Conservation (phyloP, 495 filamentous ascomycete genomes). For the Rhypophila decipiens region DNA sequence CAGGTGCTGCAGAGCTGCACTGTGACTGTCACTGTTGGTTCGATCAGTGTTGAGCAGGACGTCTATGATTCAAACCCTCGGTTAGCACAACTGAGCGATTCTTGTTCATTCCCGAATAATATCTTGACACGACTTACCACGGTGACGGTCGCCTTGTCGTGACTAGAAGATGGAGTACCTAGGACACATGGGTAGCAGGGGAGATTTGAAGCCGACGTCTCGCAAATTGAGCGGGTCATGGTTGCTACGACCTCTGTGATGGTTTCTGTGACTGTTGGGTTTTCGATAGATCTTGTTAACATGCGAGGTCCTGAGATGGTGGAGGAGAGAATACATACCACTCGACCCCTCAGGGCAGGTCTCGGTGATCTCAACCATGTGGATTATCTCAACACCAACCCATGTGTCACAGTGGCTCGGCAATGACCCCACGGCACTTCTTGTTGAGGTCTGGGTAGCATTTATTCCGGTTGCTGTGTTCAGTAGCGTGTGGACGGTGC, state of each 20-base stretch:
- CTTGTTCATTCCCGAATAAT: too few relatives aligned
- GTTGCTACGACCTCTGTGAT: slow-evolving; percentile 20
- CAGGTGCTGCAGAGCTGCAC: slow-evolving; percentile 24
- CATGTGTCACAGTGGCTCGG: slow-evolving; percentile 18
- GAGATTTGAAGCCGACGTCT: slow-evolving; percentile 23
- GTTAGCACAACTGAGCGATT: too few relatives aligned
- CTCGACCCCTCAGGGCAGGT: slow-evolving; percentile 24
- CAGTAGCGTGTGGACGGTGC: too few relatives aligned
- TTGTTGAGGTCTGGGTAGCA: too few relatives aligned
- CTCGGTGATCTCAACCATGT: slow-evolving; percentile 26
- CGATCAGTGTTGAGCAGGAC: slow-evolving; percentile 14
- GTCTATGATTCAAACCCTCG: too few relatives aligned
- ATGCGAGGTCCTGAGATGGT: not conserved
- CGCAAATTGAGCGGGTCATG: slow-evolving; percentile 31
- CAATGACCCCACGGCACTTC: slow-evolving; percentile 4
- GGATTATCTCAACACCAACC: slow-evolving; percentile 35
- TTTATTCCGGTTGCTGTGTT: too few relatives aligned
- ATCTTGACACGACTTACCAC: slow-evolving; percentile 16
- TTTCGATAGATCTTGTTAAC: not conserved
- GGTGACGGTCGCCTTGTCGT: slow-evolving; percentile 28
- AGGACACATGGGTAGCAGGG: slow-evolving; percentile 35
- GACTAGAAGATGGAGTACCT: slow-evolving; percentile 10
- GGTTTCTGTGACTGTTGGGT: slow-evolving; percentile 16
- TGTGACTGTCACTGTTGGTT: slow-evolving; percentile 22
- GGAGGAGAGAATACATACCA: slow-evolving; percentile 3